Evolutionary conservation across 108 stramenopile genomes (phyloP).

Genomic region (Licmophora abbreviata): DNA sequence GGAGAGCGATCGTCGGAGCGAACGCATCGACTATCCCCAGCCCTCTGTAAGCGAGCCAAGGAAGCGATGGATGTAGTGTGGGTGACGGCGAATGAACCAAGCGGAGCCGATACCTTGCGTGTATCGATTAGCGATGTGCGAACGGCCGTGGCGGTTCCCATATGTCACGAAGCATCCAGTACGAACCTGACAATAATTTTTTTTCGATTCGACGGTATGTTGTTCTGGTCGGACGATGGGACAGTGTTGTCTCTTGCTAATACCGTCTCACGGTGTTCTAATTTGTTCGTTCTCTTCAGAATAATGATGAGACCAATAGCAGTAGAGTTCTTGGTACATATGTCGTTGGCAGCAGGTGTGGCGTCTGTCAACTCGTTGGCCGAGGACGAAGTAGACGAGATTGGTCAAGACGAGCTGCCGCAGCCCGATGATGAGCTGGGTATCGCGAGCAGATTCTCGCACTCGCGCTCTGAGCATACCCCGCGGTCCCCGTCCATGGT

Average conservation of each 20-base stretch:
- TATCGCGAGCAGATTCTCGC: not conserved
- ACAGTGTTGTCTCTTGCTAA: not conserved
- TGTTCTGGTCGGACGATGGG: not conserved
- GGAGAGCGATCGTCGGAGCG: conserved; percentile 63
- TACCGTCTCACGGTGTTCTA: not conserved
- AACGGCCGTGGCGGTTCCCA: conserved; percentile 86
- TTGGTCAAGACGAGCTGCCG: not conserved
- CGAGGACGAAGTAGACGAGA: conserved; percentile 48
- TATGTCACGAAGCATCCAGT: conserved; percentile 74
- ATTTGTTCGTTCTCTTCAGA: conserved; percentile 30
- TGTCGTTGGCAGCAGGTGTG: conserved; percentile 67
- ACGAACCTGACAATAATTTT: conserved; percentile 83
- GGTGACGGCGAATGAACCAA: conserved; percentile 68
- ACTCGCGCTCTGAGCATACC: conserved; percentile 7
- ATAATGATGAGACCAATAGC: conserved; percentile 70
- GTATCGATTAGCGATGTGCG: conserved; percentile 72
- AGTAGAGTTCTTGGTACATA: conserved; percentile 81
- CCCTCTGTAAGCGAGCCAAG: conserved; percentile 84
- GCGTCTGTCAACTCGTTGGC: conserved; percentile 64
- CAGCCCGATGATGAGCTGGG: not conserved
- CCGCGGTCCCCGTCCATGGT: not conserved
- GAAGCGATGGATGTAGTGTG: conserved; percentile 82
- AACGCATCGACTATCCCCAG: conserved; percentile 79
- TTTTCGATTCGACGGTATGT: conserved; percentile 71
- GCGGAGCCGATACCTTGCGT: conserved; percentile 69